These are phyloP conservation scores for Nicotiana sylvestris DNA, from an alignment of 257 asterid genomes.

Conservation along the genomic window DNA sequence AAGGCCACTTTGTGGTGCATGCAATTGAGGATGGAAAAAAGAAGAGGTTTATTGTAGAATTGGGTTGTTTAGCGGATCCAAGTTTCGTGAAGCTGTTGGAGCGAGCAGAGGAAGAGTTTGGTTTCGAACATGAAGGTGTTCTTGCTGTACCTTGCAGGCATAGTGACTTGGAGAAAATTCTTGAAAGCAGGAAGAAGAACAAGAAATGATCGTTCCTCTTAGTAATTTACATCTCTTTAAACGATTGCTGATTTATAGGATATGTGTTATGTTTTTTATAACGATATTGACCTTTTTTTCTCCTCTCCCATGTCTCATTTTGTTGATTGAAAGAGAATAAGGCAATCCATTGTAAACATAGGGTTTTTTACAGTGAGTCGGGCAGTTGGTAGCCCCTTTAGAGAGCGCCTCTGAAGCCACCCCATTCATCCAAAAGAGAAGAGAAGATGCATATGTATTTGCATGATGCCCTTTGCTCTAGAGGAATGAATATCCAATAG, in stretches of 20 bases:
- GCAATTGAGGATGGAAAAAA: constrained; percentile 36
- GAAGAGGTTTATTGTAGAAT: constrained; percentile 32
- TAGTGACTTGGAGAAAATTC: constrained; percentile 33
- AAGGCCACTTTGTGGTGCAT: constrained; percentile 51
- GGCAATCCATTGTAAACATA: background rate
- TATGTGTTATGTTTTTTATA: background rate
- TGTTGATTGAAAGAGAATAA: background rate
- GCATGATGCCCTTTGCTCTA: background rate
- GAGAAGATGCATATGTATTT: background rate
- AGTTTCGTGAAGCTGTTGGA: constrained; percentile 37
- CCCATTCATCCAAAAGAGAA: background rate
- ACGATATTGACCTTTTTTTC: background rate
- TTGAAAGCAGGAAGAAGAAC: constrained; percentile 11
- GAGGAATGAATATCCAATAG: background rate
- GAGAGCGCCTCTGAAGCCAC: background rate
- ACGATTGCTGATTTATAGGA: background rate
- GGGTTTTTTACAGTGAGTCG: background rate
- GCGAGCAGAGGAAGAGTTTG: constrained; percentile 49
- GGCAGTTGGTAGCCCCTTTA: background rate
- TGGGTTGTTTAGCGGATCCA: constrained; percentile 36
- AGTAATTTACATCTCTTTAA: background rate
- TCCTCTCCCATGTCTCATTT: background rate
- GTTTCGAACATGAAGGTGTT: constrained; percentile 40
- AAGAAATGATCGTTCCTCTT: too few relatives aligned
- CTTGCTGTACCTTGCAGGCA: constrained; percentile 48